Conservation (phyloP, 176 grass and related monocot genomes). For the Alopecurus myosuroides region DNA sequence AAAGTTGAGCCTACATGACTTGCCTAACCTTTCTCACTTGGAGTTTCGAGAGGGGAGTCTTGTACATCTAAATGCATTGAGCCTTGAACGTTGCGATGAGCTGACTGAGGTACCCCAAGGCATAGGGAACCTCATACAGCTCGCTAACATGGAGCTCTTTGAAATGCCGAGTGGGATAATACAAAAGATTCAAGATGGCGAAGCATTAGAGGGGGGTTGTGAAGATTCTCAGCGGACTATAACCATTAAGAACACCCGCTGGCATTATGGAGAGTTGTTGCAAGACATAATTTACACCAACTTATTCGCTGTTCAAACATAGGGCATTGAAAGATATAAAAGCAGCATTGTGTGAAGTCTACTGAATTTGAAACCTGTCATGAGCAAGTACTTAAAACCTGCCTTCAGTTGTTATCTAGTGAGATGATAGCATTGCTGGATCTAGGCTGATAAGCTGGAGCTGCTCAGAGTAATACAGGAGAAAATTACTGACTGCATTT, state of each 20-base stretch:
- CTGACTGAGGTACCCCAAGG: slow-evolving; percentile 31
- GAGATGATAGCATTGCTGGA: background rate
- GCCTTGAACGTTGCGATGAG: slow-evolving; percentile 11
- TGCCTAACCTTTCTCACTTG: slow-evolving; percentile 24
- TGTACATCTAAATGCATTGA: background rate
- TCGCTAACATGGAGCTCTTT: slow-evolving; percentile 24
- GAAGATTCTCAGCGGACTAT: background rate
- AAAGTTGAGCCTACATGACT: slow-evolving; percentile 9
- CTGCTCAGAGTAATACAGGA: background rate
- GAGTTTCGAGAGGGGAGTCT: slow-evolving; percentile 32
- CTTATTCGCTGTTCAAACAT: background rate
- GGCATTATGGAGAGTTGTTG: background rate
- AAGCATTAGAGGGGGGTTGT: background rate
- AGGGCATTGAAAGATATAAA: background rate
- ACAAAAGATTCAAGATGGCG: background rate
- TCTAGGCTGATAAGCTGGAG: background rate
- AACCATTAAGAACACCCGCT: background rate
- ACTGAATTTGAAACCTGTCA: too few species aligned
- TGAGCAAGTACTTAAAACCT: background rate
- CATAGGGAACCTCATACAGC: slow-evolving; percentile 25
- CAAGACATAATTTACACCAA: slow-evolving; percentile 3
- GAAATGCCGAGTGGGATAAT: slow-evolving; percentile 29
- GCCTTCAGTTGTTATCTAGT: background rate
- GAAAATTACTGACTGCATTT: background rate
- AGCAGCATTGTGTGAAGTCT: too few species aligned